A percentile compares a stretch with the other conserved stretches of the same genome.
These are phyloP conservation scores for Heliamphora exappendiculata DNA, from an alignment of 148 eudicot genomes.

Conservation along the genomic window DNA sequence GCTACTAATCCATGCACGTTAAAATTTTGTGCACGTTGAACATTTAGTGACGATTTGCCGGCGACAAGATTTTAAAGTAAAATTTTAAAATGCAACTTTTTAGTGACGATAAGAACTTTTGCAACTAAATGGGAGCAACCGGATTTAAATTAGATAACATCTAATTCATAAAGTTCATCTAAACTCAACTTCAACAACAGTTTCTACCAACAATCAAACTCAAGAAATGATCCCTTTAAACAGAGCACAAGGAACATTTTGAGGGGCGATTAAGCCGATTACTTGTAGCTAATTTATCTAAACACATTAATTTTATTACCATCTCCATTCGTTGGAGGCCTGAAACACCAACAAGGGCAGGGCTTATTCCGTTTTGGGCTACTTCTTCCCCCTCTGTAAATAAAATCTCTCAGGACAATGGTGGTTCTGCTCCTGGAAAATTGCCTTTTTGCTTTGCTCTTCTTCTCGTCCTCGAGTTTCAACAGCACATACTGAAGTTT, in stretches of 20 bases:
- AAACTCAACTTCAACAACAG: constrained; percentile 7
- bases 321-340: constrained; percentile 18
- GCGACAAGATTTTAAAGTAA: too few relatives aligned
- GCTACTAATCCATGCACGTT: too few relatives aligned
- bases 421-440: constrained; percentile 25
- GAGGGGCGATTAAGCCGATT: neutral
- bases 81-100: too few relatives aligned
- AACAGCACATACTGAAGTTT: constrained; percentile 51
- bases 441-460: constrained; percentile 37
- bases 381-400: constrained; percentile 38
- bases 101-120: too few relatives aligned
- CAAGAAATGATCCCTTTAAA: constrained; percentile 9
- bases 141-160: constrained; percentile 22
- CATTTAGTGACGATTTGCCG: too few relatives aligned
- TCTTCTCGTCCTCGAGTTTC: constrained; percentile 58
- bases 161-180: constrained; percentile 10
- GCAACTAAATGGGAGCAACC: constrained; percentile 11
- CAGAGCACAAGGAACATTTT: constrained; percentile 9
- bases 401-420: constrained; percentile 40
- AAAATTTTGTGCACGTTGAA: too few relatives aligned
- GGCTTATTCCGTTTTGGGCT: constrained; percentile 6
- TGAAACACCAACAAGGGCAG: constrained; percentile 2
- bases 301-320: constrained; percentile 13
- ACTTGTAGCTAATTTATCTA: constrained; percentile 2
- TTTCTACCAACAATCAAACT: constrained; percentile 6